Evolutionary conservation across 2,329 filamentous ascomycete genomes (phyloP), one percentile per base, ranked within the genome.

Genomic region (Trichoderma sp.): DNA sequence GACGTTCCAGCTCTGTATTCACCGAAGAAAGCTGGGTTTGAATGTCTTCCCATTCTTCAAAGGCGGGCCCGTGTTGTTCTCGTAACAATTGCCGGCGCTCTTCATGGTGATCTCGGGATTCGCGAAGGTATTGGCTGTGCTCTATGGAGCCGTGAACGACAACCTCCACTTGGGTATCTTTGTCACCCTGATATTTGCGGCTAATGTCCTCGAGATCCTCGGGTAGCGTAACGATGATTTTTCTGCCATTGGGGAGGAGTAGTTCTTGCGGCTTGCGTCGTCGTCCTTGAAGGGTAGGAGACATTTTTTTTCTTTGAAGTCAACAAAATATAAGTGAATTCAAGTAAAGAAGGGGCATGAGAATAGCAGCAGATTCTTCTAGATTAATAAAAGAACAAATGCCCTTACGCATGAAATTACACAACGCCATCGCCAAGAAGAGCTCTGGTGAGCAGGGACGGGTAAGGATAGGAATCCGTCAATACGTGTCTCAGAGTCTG

Each of bases 21-120:
- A 89, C 78, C 0, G 77, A 76, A 67, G 85, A 82, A 12, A 90
- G 78, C 70, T 89, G 84, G 9, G 76, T 73, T 52, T 84, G 83
- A 9, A 87, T 81, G 58, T 81, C 75, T 72, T 89, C 86, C 76
- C 88, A 87, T 71, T 88, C 84, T 34, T 84, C 81, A 71, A 84
- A 86, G 8, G 84, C 77, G 10, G 82, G 79, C 1, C 82, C 83
- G 72, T 88, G 82, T 69, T 81, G 78, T 61, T 81, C 75, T 37
- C 81, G 80, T 32, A 90, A 78, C 58, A 78, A 74, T 48, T 80
- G 78, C 37, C 83, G 81, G 10, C 79, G 79, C 25, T 76, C 72
- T 69, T 85, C 81, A 73, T 89, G 86, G 71, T 89, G 85, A 29
- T 77, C 76, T 70, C 86, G 85, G 0, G 84, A 80, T 68, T 82